These are phyloP conservation scores for Elasticomyces elasticus DNA, from an alignment of 495 filamentous ascomycete genomes.

Conservation along the genomic window DNA sequence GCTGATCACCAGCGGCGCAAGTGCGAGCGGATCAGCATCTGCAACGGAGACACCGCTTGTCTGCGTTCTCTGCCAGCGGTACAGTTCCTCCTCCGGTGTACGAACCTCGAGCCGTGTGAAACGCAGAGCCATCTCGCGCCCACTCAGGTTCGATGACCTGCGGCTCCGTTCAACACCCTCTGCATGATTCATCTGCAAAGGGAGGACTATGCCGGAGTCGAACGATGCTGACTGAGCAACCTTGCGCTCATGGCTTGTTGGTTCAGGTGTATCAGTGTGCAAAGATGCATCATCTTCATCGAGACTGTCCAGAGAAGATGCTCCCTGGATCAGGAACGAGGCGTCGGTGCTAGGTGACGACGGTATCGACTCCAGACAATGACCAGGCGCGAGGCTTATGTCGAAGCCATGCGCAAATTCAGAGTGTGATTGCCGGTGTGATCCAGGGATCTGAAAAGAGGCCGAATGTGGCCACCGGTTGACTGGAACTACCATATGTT, in stretches of 20 bases:
- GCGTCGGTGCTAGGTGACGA: background rate
- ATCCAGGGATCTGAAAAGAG: background rate
- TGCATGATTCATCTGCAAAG: slow-evolving; percentile 2
- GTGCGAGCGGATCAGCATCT: slow-evolving; percentile 38
- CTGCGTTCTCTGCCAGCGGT: slow-evolving; percentile 37
- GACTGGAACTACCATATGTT: background rate
- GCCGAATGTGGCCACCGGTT: background rate
- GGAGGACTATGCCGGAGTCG: slow-evolving; percentile 7
- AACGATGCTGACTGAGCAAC: slow-evolving; percentile 4
- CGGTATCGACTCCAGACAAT: slow-evolving; percentile 37
- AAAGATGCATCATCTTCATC: slow-evolving; percentile 11
- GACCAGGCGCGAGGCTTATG: slow-evolving; percentile 86
- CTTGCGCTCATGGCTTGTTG: background rate
- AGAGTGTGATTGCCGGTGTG: background rate
- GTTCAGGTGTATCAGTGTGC: no score
- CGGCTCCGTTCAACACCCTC: slow-evolving; percentile 4
- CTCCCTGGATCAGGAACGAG: background rate
- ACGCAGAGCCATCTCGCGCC: slow-evolving; percentile 84
- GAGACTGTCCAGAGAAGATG: background rate
- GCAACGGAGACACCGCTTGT: background rate
- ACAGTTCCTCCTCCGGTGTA: slow-evolving; percentile 53
- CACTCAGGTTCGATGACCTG: slow-evolving; percentile 28
- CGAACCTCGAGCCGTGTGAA: slow-evolving; percentile 88
- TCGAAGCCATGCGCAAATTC: slow-evolving; percentile 86
- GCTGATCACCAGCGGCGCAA: slow-evolving; percentile 41